Conservation (phyloP, 1,284 basidiomycete species). For the Xanthoconium separans region DNA sequence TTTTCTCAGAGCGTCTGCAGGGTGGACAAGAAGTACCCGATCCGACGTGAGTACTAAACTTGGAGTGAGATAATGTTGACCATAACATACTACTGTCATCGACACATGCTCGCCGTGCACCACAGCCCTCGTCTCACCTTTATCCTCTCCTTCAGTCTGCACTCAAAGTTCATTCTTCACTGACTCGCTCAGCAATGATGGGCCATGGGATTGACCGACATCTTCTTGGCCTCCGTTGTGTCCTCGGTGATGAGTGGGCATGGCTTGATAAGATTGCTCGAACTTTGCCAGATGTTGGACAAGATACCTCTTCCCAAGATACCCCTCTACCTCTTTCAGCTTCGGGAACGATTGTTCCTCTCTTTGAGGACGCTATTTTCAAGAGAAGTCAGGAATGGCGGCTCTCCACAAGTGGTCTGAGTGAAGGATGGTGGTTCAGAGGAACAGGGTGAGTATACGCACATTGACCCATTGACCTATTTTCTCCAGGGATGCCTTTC, state of each 20-base stretch:
- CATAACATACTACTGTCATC: not conserved
- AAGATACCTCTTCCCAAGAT: slow-evolving; percentile 20
- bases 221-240: slow-evolving; percentile 79
- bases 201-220: slow-evolving; percentile 93
- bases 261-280: slow-evolving; percentile 25
- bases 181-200: slow-evolving; percentile 79
- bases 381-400: slow-evolving; percentile 83
- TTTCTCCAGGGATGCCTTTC: not conserved
- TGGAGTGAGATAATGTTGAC: not conserved
- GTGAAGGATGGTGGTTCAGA: slow-evolving; percentile 83
- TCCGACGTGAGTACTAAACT: slow-evolving; percentile 15
- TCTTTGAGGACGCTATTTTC: slow-evolving; percentile 85
- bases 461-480: not conserved
- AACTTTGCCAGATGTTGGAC: not conserved
- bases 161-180: slow-evolving; percentile 68
- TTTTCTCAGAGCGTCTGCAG: slow-evolving; percentile 47
- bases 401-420: slow-evolving; percentile 89
- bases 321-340: not conserved
- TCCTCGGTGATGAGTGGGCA: slow-evolving; percentile 47
- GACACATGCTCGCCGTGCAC: not conserved
- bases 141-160: slow-evolving; percentile 56
- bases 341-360: slow-evolving; percentile 34
- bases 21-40: slow-evolving; percentile 13
- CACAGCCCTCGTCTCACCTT: slow-evolving; percentile 20
- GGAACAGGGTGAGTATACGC: slow-evolving; percentile 75